Conservation (phyloP, 371 early-diverging fungal species). For the Entomophthora muscae region DNA sequence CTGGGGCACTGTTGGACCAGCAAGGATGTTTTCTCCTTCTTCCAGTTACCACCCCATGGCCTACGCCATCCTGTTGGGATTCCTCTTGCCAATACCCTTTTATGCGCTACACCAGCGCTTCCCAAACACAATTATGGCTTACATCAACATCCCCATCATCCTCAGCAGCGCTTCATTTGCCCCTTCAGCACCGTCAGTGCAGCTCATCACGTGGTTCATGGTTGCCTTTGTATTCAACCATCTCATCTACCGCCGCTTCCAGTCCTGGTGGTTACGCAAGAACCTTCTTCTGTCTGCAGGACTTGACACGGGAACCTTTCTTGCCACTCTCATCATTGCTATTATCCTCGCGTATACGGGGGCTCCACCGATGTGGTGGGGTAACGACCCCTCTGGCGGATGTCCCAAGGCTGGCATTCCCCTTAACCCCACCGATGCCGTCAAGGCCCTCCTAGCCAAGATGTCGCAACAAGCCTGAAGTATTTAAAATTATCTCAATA, state of each 20-base stretch:
- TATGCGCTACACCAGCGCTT: slow-evolving; percentile 14
- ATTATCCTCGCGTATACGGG: background rate
- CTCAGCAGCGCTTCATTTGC: slow-evolving; percentile 21
- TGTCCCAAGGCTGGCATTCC: background rate
- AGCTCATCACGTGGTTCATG: slow-evolving; percentile 10
- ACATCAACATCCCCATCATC: slow-evolving; percentile 17
- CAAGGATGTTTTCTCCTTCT: slow-evolving; percentile 26
- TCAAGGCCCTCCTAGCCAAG: background rate
- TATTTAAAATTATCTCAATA: too few relatives aligned
- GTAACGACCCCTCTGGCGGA: background rate
- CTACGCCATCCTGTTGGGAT: slow-evolving; percentile 21
- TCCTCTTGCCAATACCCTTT: slow-evolving; percentile 14
- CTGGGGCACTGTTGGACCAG: slow-evolving; percentile 50
- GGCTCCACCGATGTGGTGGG: background rate
- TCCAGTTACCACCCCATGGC: slow-evolving; percentile 26
- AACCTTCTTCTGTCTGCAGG: slow-evolving; percentile 20
- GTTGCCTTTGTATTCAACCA: slow-evolving; percentile 21
- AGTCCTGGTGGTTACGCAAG: slow-evolving; percentile 19
- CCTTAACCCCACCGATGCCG: background rate
- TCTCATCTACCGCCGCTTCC: slow-evolving; percentile 11
- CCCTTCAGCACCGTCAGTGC: slow-evolving; percentile 13
- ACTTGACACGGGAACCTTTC: slow-evolving; percentile 16
- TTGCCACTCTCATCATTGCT: background rate
- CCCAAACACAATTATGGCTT: slow-evolving; percentile 13
- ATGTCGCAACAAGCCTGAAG: slow-evolving; percentile 1